These are phyloP conservation scores for Leucaena leucocephala DNA, from an alignment of 306 rosid genomes.

Conservation along the genomic window DNA sequence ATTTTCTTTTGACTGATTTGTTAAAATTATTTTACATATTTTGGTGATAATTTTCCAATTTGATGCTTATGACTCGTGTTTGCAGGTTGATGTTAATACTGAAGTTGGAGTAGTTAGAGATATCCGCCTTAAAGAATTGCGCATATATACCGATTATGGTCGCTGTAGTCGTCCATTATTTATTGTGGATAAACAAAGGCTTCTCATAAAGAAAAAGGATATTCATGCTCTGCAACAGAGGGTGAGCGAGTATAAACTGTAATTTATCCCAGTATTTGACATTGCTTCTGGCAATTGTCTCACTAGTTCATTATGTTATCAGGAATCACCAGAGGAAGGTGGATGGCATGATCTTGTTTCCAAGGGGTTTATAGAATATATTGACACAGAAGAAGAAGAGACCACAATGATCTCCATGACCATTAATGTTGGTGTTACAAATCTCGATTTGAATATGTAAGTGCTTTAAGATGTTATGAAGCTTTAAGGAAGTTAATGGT, in stretches of 20 bases:
- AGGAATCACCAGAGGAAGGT: conserved; percentile 93
- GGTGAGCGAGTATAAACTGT: conserved; percentile 54
- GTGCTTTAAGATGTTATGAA: conserved; percentile 20
- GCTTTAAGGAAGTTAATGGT: conserved; percentile 17
- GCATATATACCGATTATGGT: conserved; percentile 96
- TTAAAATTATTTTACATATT: neutral
- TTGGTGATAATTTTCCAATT: neutral
- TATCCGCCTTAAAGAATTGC: conserved; percentile 87
- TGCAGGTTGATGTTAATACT: conserved; percentile 96
- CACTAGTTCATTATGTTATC: conserved; percentile 35
- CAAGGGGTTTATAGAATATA: conserved; percentile 89
- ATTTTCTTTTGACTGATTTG: conserved; percentile 8
- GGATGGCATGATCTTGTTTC: conserved; percentile 99
- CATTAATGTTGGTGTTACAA: conserved; percentile 66
- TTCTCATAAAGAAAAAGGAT: conserved; percentile 92
- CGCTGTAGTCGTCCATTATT: conserved; percentile 99
- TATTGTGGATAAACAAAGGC: conserved; percentile 96
- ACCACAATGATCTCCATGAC: conserved; percentile 99
- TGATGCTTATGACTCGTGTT: conserved; percentile 41
- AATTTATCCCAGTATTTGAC: neutral
- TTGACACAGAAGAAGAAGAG: conserved; percentile 99
- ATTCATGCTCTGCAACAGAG: conserved; percentile 89
- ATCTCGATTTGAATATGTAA: conserved; percentile 23
- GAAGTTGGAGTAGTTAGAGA: conserved; percentile 99
- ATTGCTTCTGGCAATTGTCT: conserved; percentile 14